These are phyloP conservation scores for Amorphotheca resinae DNA, from an alignment of 495 filamentous ascomycete species.

Conservation along the genomic window DNA sequence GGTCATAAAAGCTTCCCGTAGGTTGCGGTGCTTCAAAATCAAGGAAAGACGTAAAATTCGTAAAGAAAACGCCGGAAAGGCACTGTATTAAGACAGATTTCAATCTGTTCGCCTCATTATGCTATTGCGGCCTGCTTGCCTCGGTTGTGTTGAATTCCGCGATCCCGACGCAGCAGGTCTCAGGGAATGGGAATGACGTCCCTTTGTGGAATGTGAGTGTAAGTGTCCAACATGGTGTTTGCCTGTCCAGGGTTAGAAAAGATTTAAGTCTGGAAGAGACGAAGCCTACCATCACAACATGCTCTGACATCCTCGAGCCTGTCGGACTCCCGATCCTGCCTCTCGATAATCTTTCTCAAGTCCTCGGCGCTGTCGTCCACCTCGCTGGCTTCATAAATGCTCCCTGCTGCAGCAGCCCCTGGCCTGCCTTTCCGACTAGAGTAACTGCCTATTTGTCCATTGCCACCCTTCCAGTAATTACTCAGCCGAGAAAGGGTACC, in stretches of 20 bases:
- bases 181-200: conserved; percentile 17
- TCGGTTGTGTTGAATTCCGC: neutral
- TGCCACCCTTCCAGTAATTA: conserved; percentile 20
- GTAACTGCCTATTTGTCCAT: conserved; percentile 7
- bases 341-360: conserved; percentile 58
- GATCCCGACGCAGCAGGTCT: conserved; percentile 4
- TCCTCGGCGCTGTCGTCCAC: conserved; percentile 72
- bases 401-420: conserved; percentile 21
- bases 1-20: neutral
- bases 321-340: conserved; percentile 60
- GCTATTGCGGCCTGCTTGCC: conserved; percentile 10
- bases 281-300: conserved; percentile 81
- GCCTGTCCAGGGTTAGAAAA: conserved; percentile 32
- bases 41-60: conserved; percentile 4
- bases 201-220: conserved; percentile 27
- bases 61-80: conserved; percentile 1
- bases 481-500: conserved; percentile 28
- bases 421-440: conserved; percentile 17
- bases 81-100: neutral
- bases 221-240: conserved; percentile 61
- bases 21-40: neutral
- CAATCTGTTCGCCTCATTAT: conserved; percentile 12
- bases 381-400: conserved; percentile 58
- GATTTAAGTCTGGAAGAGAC: conserved; percentile 16
- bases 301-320: conserved; percentile 88